Conservation (phyloP, 1,139 yeast species). For the Geotrichum citri-aurantii region DNA sequence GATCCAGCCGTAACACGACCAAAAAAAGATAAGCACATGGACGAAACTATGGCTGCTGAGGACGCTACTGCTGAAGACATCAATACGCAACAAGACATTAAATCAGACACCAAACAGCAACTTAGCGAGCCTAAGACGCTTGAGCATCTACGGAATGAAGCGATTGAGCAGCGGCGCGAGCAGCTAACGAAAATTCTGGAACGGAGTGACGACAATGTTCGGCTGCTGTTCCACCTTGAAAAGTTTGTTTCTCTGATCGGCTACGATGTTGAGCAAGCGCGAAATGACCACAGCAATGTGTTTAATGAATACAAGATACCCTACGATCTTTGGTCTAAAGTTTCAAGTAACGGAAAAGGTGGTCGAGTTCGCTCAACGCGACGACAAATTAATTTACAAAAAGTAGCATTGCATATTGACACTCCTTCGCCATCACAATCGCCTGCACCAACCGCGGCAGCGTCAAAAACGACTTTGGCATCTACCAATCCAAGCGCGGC, state of each 20-base stretch:
- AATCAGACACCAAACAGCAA: background rate
- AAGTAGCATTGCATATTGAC: slow-evolving; percentile 16
- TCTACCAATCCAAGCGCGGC: background rate
- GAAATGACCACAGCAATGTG: slow-evolving; percentile 39
- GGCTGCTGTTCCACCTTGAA: slow-evolving; percentile 53
- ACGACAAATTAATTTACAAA: slow-evolving; percentile 28
- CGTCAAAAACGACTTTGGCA: background rate
- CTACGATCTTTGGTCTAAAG: slow-evolving; percentile 39
- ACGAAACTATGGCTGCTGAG: background rate
- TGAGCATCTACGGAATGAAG: slow-evolving; percentile 7
- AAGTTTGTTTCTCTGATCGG: slow-evolving; percentile 54
- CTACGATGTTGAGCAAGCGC: slow-evolving; percentile 54
- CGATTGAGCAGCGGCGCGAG: slow-evolving; percentile 13
- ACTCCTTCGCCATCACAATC: slow-evolving; percentile 15
- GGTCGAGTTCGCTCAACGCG: slow-evolving; percentile 32
- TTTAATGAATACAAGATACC: slow-evolving; percentile 33
- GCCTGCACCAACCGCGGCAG: slow-evolving; percentile 7
- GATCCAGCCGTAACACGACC: background rate
- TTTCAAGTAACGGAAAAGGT: slow-evolving; percentile 24
- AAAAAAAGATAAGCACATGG: background rate
- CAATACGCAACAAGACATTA: background rate
- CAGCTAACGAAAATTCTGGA: slow-evolving; percentile 36
- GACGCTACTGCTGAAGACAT: background rate
- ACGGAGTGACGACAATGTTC: slow-evolving; percentile 43
- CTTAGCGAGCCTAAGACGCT: background rate